Conservation (phyloP, 2,329 filamentous ascomycete genomes). For the Fusarium metavorans region DNA sequence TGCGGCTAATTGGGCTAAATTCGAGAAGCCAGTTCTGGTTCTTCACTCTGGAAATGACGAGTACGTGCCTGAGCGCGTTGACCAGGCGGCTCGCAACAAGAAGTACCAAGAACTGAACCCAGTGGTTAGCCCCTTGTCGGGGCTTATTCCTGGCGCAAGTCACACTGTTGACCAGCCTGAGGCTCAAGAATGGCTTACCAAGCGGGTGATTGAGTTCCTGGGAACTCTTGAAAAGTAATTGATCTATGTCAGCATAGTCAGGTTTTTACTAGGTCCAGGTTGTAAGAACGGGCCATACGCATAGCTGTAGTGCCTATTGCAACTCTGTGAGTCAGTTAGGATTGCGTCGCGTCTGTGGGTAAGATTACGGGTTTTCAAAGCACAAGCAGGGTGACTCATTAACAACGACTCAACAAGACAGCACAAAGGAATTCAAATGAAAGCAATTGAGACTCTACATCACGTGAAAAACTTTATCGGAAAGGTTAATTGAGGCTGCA, state of each 20-base stretch:
- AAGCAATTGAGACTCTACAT: not conserved
- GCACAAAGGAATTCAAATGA: not conserved
- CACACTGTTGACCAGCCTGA: constrained; percentile 62
- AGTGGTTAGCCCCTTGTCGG: constrained; percentile 62
- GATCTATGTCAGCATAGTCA: not conserved
- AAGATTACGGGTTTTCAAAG: not conserved
- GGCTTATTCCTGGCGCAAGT: constrained; percentile 63
- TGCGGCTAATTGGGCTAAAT: constrained; percentile 72
- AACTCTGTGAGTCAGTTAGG: not conserved
- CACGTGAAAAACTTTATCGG: not conserved
- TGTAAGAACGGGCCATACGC: not conserved
- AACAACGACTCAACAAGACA: not conserved
- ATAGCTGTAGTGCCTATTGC: not conserved
- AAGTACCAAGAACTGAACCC: constrained; percentile 65
- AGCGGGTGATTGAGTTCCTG: constrained; percentile 62
- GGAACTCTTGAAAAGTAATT: constrained; percentile 35
- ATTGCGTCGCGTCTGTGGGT: not conserved
- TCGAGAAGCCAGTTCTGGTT: constrained; percentile 72
- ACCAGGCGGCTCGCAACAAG: constrained; percentile 68
- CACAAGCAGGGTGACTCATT: not conserved
- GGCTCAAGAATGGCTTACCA: constrained; percentile 62
- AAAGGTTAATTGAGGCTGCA: not conserved
- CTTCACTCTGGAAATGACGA: constrained; percentile 76
- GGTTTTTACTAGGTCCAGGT: not conserved
- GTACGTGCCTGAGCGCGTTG: constrained; percentile 68